Conservation (phyloP, 306 rosid species). For the Sphenostylis stenocarpa region DNA sequence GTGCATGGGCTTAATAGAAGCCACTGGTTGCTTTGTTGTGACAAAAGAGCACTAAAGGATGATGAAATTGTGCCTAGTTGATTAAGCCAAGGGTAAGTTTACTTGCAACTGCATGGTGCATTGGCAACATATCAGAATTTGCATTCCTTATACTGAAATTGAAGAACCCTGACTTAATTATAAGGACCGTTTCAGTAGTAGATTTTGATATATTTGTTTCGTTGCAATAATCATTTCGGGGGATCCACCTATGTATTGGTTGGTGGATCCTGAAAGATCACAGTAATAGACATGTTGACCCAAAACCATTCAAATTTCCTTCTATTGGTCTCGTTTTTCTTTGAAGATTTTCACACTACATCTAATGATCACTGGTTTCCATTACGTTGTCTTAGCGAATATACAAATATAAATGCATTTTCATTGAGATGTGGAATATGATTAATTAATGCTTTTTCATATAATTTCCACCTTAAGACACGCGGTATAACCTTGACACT, state of each 20-base stretch:
- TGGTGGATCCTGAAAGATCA: not conserved
- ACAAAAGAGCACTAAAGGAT: not conserved
- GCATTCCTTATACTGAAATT: not conserved
- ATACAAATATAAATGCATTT: not conserved
- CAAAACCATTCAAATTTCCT: not conserved
- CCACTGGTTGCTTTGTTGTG: not conserved
- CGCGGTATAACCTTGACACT: not conserved
- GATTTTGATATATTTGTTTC: not conserved
- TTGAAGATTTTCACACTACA: not conserved
- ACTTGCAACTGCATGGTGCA: not conserved
- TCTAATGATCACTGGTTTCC: not conserved
- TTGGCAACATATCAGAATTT: not conserved
- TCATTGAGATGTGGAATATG: too few relatives aligned
- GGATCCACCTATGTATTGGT: not conserved
- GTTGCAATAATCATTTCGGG: not conserved
- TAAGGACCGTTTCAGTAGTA: not conserved
- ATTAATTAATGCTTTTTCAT: too few relatives aligned
- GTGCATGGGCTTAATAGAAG: not conserved
- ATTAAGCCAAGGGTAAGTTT: not conserved
- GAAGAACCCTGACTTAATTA: not conserved
- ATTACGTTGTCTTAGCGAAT: not conserved
- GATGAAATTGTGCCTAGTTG: not conserved
- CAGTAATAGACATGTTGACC: not conserved
- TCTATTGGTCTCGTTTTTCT: not conserved
- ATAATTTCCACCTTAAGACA: too few relatives aligned